Evolutionary conservation across 768 basidiomycete genomes (phyloP).

Genomic region (Neoboletus brunneissimus): DNA sequence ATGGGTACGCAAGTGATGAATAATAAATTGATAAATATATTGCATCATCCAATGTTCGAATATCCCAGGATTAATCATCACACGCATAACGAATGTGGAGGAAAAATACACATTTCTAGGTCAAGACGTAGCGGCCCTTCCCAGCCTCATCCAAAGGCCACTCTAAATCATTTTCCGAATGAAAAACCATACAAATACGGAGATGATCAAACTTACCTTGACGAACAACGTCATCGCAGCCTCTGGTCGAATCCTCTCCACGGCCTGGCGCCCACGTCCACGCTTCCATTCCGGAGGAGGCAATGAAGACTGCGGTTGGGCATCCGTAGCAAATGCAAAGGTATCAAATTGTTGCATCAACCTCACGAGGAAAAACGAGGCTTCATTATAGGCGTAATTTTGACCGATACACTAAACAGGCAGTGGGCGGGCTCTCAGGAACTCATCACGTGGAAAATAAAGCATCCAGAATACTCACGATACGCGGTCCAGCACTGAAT

Average conservation of each 20-base stretch:
- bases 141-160: conserved; percentile 57
- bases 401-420: conserved; percentile 59
- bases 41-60: background rate
- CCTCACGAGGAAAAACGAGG: conserved; percentile 67
- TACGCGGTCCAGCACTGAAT: conserved; percentile 69
- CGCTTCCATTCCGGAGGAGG: conserved; percentile 58
- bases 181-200: conserved; percentile 1
- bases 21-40: conserved; percentile 19
- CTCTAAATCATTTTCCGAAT: conserved; percentile 37
- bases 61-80: background rate
- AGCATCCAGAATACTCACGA: conserved; percentile 32
- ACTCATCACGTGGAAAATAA: conserved; percentile 1
- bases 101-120: background rate
- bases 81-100: background rate
- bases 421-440: conserved; percentile 16
- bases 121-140: conserved; percentile 23
- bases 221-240: conserved; percentile 63
- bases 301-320: conserved; percentile 58
- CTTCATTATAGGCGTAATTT: conserved; percentile 75
- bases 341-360: conserved; percentile 63
- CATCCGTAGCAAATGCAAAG: conserved; percentile 58
- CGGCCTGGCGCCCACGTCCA: conserved; percentile 43
- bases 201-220: conserved; percentile 45
- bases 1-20: conserved; percentile 3
- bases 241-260: conserved; percentile 61